Base-by-base conservation (phyloP, 2,329 filamentous ascomycete species). In the Hirsutella thompsonii region DNA sequence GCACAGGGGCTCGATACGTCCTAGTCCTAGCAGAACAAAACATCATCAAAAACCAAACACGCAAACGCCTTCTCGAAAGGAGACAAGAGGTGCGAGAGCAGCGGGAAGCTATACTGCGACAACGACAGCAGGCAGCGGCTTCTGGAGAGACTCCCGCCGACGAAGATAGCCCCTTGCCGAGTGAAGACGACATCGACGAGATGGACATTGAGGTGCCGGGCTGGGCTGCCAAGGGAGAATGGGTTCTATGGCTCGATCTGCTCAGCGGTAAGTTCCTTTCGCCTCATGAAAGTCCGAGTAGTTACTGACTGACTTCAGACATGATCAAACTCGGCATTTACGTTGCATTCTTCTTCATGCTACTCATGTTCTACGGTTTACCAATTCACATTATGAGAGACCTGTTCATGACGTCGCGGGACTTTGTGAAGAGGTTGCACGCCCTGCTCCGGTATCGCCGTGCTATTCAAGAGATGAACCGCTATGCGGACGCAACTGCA, bases 361-460 rank as follows among this genome's bases (percentile, higher is more conserved):
- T 96, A 16, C 79, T 95, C 53, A 82, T 79, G 20, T 96, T 96
- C 68, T 95, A 94, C 57, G 92, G 90, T 10, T 70, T 98, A 23
- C 92, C 92, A 0, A 93, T 98, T 46, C 92, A 98, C 56, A 96
- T 98, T 43, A 83, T 98, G 66, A 76, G 92, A 42, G 92, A 98
- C 57, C 77, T 96, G 19, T 94, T 95, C 62, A 78, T 98, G 64
- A 96, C 92, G 0, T 82, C 90, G 39, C 77, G 89, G 39, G 94
- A 90, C 3, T 95, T 98, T 59, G 72, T 86, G 46, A 93, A 92
- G 63, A 76, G 90, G 10, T 77, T 96, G n/a, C 74, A 80, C 47
- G 89, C 94, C 49, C 83, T 95, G 49, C 66, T 94, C 48, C 80
- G 86, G 45, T 98, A 96, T 59, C 81, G 89, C 43, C 87, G 87